Evolutionary conservation across 169 alveolate species (phyloP).

Genomic region (Theileria annulata): DNA sequence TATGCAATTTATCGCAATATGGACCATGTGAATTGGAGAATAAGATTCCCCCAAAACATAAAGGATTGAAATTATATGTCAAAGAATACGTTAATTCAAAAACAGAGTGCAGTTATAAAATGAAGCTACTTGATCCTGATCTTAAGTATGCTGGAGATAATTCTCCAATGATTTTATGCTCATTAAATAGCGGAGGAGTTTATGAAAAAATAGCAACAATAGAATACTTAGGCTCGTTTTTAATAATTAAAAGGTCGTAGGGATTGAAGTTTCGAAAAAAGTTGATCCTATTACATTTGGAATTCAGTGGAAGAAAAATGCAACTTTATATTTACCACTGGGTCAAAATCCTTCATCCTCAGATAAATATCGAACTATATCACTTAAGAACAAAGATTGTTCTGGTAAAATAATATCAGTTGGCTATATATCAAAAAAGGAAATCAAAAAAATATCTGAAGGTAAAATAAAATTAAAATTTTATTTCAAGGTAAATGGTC

Average conservation of each 20-base stretch:
- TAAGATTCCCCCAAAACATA: neutral
- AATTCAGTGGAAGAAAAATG: neutral
- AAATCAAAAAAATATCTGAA: neutral
- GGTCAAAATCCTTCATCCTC: neutral
- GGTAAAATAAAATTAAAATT: neutral
- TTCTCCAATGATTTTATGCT: neutral
- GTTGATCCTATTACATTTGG: constrained; percentile 24
- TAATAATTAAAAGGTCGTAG: neutral
- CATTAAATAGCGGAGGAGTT: neutral
- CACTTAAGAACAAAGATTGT: constrained; percentile 25
- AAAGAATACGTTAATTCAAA: constrained; percentile 1
- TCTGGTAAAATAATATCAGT: neutral
- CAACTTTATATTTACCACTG: neutral
- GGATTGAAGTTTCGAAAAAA: constrained; percentile 7
- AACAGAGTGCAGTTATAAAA: neutral
- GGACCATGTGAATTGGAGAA: constrained; percentile 30
- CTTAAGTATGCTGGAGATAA: neutral
- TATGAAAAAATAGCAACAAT: constrained; percentile 11
- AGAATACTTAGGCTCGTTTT: constrained; percentile 17
- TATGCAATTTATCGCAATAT: constrained; percentile 7
- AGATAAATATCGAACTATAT: neutral
- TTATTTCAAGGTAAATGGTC: constrained; percentile 24
- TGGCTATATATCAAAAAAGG: neutral
- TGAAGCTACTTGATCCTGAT: neutral
- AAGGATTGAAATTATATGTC: neutral